These are phyloP conservation scores for Penicillium sp. DNA, from an alignment of 2,329 filamentous ascomycete genomes.

Conservation along the genomic window DNA sequence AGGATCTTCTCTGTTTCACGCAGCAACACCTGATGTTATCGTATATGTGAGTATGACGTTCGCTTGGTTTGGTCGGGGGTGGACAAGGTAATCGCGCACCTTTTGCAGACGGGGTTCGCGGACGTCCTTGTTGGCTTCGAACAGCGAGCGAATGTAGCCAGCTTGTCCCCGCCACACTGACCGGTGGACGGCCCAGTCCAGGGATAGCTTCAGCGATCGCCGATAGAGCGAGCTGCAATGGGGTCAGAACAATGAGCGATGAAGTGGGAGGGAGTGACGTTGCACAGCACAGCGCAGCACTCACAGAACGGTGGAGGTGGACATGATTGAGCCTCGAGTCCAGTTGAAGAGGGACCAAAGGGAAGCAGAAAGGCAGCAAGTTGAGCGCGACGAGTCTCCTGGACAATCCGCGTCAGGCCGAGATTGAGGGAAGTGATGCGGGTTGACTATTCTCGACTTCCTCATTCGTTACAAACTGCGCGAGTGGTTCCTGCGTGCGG, in stretches of 20 bases:
- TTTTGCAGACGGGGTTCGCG: constrained; percentile 83
- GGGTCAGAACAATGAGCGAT: neutral
- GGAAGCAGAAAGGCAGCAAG: neutral
- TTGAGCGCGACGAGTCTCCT: constrained; percentile 6
- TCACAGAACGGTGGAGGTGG: constrained; percentile 44
- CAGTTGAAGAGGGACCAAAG: constrained; percentile 1
- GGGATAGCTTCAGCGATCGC: constrained; percentile 86
- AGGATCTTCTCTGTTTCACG: constrained; percentile 86
- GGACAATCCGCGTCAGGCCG: constrained; percentile 4
- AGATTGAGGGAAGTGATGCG: constrained; percentile 9
- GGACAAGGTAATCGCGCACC: constrained; percentile 54
- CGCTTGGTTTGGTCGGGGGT: neutral
- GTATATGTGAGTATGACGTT: neutral
- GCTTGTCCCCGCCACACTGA: constrained; percentile 95
- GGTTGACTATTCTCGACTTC: constrained; percentile 30
- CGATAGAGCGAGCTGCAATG: constrained; percentile 74
- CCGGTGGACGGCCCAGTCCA: constrained; percentile 94
- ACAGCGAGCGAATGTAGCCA: constrained; percentile 90
- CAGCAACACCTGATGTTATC: constrained; percentile 68
- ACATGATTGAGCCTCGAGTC: constrained; percentile 33
- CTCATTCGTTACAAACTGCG: constrained; percentile 32
- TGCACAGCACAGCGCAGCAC: too few relatives aligned
- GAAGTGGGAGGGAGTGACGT: neutral
- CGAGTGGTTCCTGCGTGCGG: constrained; percentile 17
- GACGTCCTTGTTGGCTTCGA: constrained; percentile 88